phyloP scores from a whole-genome alignment of 768 basidiomycete genomes.

The Rhodosporidiobolus odoratus region DNA sequence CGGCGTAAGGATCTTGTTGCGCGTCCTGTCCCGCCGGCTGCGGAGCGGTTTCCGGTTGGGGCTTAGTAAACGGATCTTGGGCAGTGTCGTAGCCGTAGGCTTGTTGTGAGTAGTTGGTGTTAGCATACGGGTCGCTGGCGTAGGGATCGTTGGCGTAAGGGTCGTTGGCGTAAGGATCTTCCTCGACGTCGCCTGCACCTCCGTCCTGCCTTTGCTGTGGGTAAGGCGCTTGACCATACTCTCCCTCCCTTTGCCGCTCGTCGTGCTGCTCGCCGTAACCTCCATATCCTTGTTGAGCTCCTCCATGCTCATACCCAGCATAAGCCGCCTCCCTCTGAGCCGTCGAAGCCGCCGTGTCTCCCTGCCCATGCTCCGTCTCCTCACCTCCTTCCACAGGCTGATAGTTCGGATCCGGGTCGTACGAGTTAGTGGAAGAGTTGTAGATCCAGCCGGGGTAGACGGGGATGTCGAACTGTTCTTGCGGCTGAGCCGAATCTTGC shows the following conservation, averaged over 20 bases:
- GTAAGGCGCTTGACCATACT: not conserved
- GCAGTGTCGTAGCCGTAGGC: not conserved
- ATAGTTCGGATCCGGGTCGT: conserved; percentile 31
- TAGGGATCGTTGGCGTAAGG: too few relatives aligned
- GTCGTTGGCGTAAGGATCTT: conserved; percentile 7
- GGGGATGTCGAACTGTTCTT: conserved; percentile 19
- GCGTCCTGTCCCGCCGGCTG: conserved; percentile 1
- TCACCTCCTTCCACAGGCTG: not conserved
- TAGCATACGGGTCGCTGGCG: too few relatives aligned
- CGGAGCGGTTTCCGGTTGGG: not conserved
- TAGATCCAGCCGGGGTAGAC: conserved; percentile 37
- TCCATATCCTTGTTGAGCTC: not conserved
- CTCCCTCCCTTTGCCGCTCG: not conserved
- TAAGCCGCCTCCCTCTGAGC: too few relatives aligned
- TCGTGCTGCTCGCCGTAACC: not conserved
- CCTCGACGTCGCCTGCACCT: not conserved
- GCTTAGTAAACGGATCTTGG: too few relatives aligned
- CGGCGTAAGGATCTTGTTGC: conserved; percentile 4
- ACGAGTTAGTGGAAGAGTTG: conserved; percentile 29
- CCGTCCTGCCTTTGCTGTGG: not conserved
- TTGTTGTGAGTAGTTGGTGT: not conserved
- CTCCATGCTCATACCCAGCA: not conserved
- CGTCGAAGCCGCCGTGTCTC: not conserved
- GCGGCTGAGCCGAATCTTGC: not conserved
- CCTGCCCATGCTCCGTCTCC: not conserved